Evolutionary conservation across 345 rosid species (phyloP), one percentile per base, ranked within the genome.

Genomic region (Murraya paniculata): DNA sequence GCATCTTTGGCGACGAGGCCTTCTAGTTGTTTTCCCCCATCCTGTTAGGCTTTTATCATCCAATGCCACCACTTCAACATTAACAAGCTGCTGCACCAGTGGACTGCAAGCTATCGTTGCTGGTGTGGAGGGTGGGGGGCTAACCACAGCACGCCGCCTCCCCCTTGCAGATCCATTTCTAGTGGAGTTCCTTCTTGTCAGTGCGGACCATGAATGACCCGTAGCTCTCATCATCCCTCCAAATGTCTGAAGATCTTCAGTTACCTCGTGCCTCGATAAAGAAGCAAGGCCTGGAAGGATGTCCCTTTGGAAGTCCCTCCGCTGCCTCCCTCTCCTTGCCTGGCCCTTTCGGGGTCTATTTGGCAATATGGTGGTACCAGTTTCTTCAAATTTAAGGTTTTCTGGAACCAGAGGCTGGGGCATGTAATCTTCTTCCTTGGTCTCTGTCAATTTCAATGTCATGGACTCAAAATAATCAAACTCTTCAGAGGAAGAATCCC

Each of bases 231-330:
- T 91, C 72, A 92, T 78, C 82, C 98, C 97, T 64, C 91, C 96
- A 80, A 95, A 93, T 68, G 90, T 88, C 82, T 95, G 99, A 84
- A 95, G 86, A 86, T 95, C 99, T 85, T 92, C 97, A 0, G 93
- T 91, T 57, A 95, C 97, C 88, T 95, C 98, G 1, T 89, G 95
- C 86, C 95, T 91, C 4, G 99, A 92, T 35, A 93, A 85, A 73
- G 98, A 92, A 73, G 86, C 80, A 70, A 95, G 95, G 56, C 99
- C 97, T 2, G 98, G 98, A 82, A 95, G 98, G 79, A 92, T 90
- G 86, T 95, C 99, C 90, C 97, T 95, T 82, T 92, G 98, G 88
- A 95, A 95, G 83, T 95, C 99, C 88, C 97, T 89, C 71, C 90
- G 89, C 79, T 92, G 97, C 88, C 99, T 91, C 74, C 98, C 99